A percentile compares a stretch with the other conserved stretches of the same genome.
Conservation (phyloP, 2,329 filamentous ascomycete species). For the Penicillium olsonii region DNA sequence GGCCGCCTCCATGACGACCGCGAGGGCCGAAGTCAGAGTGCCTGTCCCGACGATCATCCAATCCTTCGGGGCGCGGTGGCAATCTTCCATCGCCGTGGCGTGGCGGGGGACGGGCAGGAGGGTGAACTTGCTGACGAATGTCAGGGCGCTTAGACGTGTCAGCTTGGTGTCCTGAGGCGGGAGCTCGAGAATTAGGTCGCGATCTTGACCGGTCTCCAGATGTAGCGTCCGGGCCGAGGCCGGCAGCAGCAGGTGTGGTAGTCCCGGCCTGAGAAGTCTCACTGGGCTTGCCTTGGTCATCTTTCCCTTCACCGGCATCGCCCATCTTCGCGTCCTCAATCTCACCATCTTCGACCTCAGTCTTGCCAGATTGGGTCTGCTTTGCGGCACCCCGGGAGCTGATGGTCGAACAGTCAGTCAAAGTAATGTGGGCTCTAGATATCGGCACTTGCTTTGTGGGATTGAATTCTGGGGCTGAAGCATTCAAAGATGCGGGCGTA, state of each 20-base stretch:
- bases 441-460: constrained; percentile 40
- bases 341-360: constrained; percentile 48
- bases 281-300: constrained; percentile 14
- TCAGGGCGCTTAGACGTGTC: constrained; percentile 44
- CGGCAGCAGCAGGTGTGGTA: constrained; percentile 8
- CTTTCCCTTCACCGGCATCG: constrained; percentile 30
- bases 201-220: constrained; percentile 20
- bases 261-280: constrained; percentile 12
- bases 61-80: constrained; percentile 41
- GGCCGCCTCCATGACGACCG: constrained; percentile 36
- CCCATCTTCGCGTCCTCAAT: constrained; percentile 49
- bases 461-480: constrained; percentile 44
- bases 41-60: constrained; percentile 43
- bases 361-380: constrained; percentile 27
- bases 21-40: constrained; percentile 39
- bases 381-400: constrained; percentile 33
- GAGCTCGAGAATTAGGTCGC: constrained; percentile 28
- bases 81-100: constrained; percentile 39
- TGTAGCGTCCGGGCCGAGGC: constrained; percentile 8
- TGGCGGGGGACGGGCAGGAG: constrained; percentile 39
- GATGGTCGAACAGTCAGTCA: constrained; percentile 23
- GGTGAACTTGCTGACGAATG: constrained; percentile 35
- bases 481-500: constrained; percentile 40
- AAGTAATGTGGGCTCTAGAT: background rate
- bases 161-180: constrained; percentile 30